Conservation (phyloP, 75 land plant species). For the Selaginella tamariscina region DNA sequence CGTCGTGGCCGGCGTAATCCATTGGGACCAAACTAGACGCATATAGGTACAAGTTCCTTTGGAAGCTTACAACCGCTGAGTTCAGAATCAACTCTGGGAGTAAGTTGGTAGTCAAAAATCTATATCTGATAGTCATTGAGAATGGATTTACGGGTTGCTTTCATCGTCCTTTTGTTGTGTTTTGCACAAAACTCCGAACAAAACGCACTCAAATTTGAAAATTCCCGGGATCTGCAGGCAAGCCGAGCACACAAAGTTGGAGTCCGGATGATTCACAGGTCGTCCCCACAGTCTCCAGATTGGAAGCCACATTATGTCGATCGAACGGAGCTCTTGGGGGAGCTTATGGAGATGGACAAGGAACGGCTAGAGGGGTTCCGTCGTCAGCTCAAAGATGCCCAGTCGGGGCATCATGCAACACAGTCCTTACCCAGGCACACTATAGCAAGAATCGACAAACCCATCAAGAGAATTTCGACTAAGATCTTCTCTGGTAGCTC, state of each 20-base stretch:
- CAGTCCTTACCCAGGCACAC: not conserved
- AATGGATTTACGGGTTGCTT: not conserved
- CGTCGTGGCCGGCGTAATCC: not conserved
- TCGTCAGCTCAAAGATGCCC: not conserved
- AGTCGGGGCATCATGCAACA: not conserved
- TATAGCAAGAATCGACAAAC: not conserved
- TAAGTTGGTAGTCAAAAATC: not conserved
- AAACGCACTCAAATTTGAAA: not conserved
- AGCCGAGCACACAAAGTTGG: not conserved
- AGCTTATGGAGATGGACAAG: not conserved
- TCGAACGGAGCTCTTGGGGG: not conserved
- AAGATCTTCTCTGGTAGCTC: conserved; percentile 33
- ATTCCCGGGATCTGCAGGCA: not conserved
- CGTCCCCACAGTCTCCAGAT: not conserved
- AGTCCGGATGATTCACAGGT: not conserved
- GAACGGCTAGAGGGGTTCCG: not conserved
- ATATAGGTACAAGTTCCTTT: not conserved
- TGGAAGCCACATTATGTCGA: not conserved
- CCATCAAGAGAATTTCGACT: not conserved
- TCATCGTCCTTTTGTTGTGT: too few species aligned
- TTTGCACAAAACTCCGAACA: too few species aligned
- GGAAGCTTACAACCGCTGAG: not conserved
- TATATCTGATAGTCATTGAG: not conserved
- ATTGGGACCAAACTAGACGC: not conserved
- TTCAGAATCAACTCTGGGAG: not conserved